Evolutionary conservation across 768 basidiomycete genomes (phyloP).

Genomic region (Panellus pusillus): DNA sequence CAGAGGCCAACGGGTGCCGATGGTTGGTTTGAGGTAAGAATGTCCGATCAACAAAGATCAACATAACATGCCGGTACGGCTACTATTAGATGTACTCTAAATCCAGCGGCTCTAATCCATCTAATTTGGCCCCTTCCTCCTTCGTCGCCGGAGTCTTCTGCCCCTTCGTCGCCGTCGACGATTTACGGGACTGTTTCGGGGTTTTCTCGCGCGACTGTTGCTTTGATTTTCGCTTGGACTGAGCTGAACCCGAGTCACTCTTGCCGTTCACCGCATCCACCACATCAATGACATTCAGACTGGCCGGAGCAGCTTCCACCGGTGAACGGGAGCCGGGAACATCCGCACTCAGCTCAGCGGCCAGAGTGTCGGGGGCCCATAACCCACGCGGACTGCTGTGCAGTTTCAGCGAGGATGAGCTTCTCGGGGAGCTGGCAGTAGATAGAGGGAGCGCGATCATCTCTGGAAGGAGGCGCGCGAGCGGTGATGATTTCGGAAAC

Average conservation of each 20-base stretch:
- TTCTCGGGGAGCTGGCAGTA: slow-evolving; percentile 8
- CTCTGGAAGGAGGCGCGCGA: slow-evolving; percentile 6
- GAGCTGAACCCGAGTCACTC: neutral
- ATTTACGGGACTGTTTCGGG: slow-evolving; percentile 1
- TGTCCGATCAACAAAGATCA: no score
- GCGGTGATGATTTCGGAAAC: neutral
- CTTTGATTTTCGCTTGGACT: no score
- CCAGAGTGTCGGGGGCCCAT: neutral
- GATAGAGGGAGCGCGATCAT: slow-evolving; percentile 16
- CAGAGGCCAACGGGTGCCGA: no score
- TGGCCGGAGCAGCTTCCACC: slow-evolving; percentile 1
- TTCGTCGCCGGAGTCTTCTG: neutral
- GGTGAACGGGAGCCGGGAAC: neutral
- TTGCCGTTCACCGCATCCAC: neutral
- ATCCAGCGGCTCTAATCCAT: neutral
- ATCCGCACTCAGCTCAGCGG: neutral
- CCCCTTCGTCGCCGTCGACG: neutral
- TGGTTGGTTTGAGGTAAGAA: no score
- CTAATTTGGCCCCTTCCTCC: neutral
- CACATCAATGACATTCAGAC: slow-evolving; percentile 2
- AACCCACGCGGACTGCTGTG: slow-evolving; percentile 9
- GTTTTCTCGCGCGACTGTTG: slow-evolving; percentile 1
- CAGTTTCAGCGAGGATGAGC: slow-evolving; percentile 4
- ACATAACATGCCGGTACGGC: no score
- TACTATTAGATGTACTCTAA: neutral